Conservation (phyloP, 306 rosid species). For the Castanospermum australe region DNA sequence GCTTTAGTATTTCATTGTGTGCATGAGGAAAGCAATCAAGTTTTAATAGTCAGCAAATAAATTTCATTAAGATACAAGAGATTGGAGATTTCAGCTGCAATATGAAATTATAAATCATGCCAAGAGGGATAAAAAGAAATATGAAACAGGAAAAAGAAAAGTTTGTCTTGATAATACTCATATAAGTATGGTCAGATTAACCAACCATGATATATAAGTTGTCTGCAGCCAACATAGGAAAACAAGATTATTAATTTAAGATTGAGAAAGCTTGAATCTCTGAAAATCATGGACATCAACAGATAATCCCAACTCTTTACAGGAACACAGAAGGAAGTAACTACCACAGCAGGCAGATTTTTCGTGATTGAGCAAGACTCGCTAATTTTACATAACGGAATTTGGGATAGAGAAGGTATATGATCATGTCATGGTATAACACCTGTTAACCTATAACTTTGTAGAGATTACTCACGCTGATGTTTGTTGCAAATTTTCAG, state of each 20-base stretch:
- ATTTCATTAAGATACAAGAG: background rate
- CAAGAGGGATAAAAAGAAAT: background rate
- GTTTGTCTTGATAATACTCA: background rate
- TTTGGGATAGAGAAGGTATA: background rate
- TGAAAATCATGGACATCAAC: background rate
- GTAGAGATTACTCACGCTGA: slow-evolving; percentile 50
- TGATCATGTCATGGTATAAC: background rate
- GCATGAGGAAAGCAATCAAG: background rate
- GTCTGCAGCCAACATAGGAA: background rate
- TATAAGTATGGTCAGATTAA: background rate
- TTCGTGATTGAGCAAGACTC: background rate
- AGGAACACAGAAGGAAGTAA: background rate
- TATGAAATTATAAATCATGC: background rate
- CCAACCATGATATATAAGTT: too few species aligned
- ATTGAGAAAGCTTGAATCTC: background rate
- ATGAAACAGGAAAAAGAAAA: background rate
- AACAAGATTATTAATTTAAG: background rate
- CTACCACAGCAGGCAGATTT: background rate
- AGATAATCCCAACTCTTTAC: background rate
- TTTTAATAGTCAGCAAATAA: slow-evolving; percentile 3
- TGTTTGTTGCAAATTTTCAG: slow-evolving; percentile 45
- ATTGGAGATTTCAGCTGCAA: background rate
- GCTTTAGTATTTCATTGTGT: background rate
- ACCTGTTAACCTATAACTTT: background rate
- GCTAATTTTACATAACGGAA: background rate